Conservation (phyloP, 2,329 filamentous ascomycete genomes). For the Calycina marina region DNA sequence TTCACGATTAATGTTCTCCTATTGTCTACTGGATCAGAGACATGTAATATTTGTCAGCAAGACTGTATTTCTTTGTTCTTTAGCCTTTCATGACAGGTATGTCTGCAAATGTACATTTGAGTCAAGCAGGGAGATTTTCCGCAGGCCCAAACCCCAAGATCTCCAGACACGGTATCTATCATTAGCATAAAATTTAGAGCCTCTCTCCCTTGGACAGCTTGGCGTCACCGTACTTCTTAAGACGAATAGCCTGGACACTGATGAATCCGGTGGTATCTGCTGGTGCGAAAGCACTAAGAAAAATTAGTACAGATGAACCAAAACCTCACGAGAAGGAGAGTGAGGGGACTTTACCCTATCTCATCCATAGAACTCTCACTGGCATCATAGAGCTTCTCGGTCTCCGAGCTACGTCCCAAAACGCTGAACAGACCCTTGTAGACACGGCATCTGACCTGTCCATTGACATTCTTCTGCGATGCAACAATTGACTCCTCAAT, state of each 20-base stretch:
- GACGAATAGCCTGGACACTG: constrained; percentile 30
- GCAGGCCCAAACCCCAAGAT: not conserved
- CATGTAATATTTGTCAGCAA: no score
- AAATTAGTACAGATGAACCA: no score
- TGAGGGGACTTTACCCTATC: constrained; percentile 31
- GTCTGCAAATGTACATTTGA: no score
- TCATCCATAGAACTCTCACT: constrained; percentile 56
- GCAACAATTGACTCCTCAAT: constrained; percentile 48
- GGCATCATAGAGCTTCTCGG: constrained; percentile 56
- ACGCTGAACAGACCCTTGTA: constrained; percentile 55
- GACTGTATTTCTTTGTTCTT: no score
- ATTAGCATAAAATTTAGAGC: constrained; percentile 20
- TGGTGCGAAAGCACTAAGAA: constrained; percentile 46
- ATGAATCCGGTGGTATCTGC: constrained; percentile 54
- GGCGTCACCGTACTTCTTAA: constrained; percentile 52
- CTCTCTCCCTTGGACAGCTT: constrained; percentile 66
- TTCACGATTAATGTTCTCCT: no score
- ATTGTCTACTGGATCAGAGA: no score
- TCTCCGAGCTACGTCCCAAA: constrained; percentile 43
- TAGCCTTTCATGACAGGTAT: no score
- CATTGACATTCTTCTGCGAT: constrained; percentile 46
- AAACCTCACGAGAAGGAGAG: no score
- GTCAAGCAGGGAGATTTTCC: no score
- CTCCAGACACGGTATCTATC: no score
- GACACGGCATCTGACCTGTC: constrained; percentile 43